Conservation (phyloP, 805 yeast genomes). For the Hyphopichia homilentoma region DNA sequence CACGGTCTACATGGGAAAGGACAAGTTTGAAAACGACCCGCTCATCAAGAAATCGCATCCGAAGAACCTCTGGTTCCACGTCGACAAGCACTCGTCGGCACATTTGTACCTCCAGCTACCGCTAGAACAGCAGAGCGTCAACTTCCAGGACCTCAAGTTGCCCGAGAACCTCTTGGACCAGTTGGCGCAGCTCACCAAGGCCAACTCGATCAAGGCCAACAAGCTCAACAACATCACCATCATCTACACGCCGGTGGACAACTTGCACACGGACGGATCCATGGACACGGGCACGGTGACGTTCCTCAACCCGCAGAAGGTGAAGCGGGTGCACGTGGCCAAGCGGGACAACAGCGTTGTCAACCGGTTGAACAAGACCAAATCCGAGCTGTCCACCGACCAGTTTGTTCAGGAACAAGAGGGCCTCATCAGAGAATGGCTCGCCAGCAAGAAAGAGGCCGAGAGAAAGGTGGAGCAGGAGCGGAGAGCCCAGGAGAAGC, state of each 20-base stretch:
- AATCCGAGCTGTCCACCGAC: slow-evolving; percentile 51
- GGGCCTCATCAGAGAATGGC: slow-evolving; percentile 25
- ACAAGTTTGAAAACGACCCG: slow-evolving; percentile 61
- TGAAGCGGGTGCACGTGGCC: slow-evolving; percentile 50
- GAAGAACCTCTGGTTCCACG: slow-evolving; percentile 77
- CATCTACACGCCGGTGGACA: slow-evolving; percentile 71
- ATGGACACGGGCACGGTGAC: slow-evolving; percentile 82
- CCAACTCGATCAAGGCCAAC: slow-evolving; percentile 73
- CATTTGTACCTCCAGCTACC: slow-evolving; percentile 66
- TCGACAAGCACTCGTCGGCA: slow-evolving; percentile 71
- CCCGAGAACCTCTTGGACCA: slow-evolving; percentile 46
- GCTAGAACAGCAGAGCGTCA: slow-evolving; percentile 43
- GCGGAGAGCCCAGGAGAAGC: slow-evolving; percentile 31
- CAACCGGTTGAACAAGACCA: slow-evolving; percentile 63
- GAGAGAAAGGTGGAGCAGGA: slow-evolving; percentile 25
- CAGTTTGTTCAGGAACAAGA: slow-evolving; percentile 32
- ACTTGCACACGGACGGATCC: slow-evolving; percentile 59
- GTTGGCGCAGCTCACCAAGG: slow-evolving; percentile 67
- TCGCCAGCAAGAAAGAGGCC: slow-evolving; percentile 37
- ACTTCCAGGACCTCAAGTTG: slow-evolving; percentile 30
- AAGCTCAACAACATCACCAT: slow-evolving; percentile 64
- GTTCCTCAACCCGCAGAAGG: slow-evolving; percentile 55
- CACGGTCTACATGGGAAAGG: slow-evolving; percentile 64
- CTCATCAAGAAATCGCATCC: slow-evolving; percentile 59
- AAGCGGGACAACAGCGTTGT: slow-evolving; percentile 56